A percentile compares a stretch with the other conserved stretches of the same genome.
These are phyloP conservation scores for Gypsophila paniculata DNA, from an alignment of 179 eudicot species.

Conservation along the genomic window DNA sequence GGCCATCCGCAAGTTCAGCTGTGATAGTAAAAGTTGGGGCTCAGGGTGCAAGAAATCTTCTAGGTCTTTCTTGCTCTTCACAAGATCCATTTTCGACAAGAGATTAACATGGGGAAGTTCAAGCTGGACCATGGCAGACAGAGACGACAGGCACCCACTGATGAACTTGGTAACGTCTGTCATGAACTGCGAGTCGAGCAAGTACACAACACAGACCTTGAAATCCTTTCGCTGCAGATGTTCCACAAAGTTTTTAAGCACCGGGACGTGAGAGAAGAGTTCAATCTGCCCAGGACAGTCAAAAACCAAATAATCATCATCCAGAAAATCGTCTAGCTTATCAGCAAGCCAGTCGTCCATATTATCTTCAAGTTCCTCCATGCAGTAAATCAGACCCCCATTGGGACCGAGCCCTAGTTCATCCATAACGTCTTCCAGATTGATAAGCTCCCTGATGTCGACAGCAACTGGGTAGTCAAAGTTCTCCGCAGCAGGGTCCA, in stretches of 20 bases:
- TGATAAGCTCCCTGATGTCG: constrained; percentile 80
- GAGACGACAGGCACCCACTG: constrained; percentile 93
- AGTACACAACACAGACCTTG: constrained; percentile 82
- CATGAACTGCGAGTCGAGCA: constrained; percentile 97
- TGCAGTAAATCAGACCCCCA: constrained; percentile 88
- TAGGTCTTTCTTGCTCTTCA: constrained; percentile 67
- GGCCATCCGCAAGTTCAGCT: constrained; percentile 71
- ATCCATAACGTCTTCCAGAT: constrained; percentile 93
- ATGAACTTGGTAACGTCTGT: constrained; percentile 96
- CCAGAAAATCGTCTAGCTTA: constrained; percentile 71
- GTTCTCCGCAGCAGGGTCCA: constrained; percentile 95
- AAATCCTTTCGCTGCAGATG: constrained; percentile 82
- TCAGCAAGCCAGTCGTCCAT: constrained; percentile 89
- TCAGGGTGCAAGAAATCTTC: constrained; percentile 82
- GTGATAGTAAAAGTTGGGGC: constrained; percentile 51
- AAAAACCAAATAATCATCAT: constrained; percentile 87
- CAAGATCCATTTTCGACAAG: constrained; percentile 94
- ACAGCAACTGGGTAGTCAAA: constrained; percentile 94
- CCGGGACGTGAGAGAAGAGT: constrained; percentile 91
- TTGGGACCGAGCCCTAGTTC: constrained; percentile 90
- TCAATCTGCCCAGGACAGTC: constrained; percentile 98
- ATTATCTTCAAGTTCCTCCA: constrained; percentile 93
- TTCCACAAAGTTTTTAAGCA: constrained; percentile 84
- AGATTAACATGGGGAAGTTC: constrained; percentile 84
- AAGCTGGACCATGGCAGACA: constrained; percentile 95